Percentiles rank a stretch among this genome's conserved stretches.
These are phyloP conservation scores for Elymus sibiricus DNA, from an alignment of 176 grass and related monocot genomes.

Conservation along the genomic window DNA sequence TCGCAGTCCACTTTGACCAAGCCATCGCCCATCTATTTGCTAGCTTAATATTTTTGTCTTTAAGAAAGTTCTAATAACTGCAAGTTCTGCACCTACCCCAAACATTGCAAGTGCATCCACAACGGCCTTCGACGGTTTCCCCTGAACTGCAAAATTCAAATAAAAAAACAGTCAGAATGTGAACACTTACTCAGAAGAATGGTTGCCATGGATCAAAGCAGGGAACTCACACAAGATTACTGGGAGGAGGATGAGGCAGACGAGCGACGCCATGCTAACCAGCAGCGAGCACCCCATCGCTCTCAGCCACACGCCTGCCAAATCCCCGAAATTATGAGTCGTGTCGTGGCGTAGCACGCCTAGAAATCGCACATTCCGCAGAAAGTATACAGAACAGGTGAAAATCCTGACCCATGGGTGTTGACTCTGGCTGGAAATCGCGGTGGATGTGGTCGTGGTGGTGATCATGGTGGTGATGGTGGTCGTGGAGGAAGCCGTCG, in stretches of 20 bases:
- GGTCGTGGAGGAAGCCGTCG: constrained; percentile 36
- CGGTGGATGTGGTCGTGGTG: constrained; percentile 42
- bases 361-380: not conserved
- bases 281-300: constrained; percentile 98
- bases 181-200: not conserved
- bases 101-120: constrained; percentile 89
- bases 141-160: constrained; percentile 58
- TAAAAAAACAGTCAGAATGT: not conserved
- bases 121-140: constrained; percentile 83
- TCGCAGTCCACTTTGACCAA: not conserved
- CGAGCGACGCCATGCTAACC: constrained; percentile 92
- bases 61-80: not conserved
- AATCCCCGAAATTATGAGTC: constrained; percentile 28
- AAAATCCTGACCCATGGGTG: constrained; percentile 59
- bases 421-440: constrained; percentile 30
- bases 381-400: not conserved
- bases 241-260: constrained; percentile 90
- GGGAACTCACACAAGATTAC: constrained; percentile 81
- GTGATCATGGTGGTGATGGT: not conserved
- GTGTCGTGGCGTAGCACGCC: not conserved
- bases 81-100: constrained; percentile 60
- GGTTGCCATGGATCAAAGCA: not conserved
- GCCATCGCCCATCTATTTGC: not conserved
- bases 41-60: not conserved
- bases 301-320: constrained; percentile 73